phyloP scores from a whole-genome alignment of 108 stramenopile genomes.

The Epithemia pelagica region DNA sequence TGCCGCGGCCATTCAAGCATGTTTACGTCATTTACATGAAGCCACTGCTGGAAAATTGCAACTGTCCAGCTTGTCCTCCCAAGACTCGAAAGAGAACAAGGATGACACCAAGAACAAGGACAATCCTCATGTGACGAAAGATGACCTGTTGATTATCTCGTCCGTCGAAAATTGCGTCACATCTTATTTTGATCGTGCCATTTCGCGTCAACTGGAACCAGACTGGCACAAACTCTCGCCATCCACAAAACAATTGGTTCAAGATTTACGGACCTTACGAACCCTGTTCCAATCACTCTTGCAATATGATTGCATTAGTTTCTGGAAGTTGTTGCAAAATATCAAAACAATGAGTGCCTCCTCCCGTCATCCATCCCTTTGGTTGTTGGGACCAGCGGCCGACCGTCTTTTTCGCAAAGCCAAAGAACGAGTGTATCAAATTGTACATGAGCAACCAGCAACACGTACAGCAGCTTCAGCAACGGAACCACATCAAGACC shows the following conservation, averaged over 20 bases:
- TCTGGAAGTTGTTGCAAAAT: conserved; percentile 72
- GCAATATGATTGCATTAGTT: conserved; percentile 89
- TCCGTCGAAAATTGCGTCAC: conserved; percentile 89
- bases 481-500: background rate
- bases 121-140: too few relatives aligned
- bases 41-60: conserved; percentile 52
- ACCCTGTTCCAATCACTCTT: conserved; percentile 87
- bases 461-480: too few relatives aligned
- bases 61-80: conserved; percentile 31
- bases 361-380: conserved; percentile 68
- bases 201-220: conserved; percentile 87
- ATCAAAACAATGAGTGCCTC: conserved; percentile 63
- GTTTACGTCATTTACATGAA: conserved; percentile 79
- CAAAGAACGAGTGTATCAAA: conserved; percentile 78
- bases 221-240: conserved; percentile 91
- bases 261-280: conserved; percentile 80
- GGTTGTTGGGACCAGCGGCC: conserved; percentile 83
- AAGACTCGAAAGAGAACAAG: conserved; percentile 22
- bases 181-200: conserved; percentile 70
- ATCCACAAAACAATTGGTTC: conserved; percentile 82
- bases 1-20: conserved; percentile 79
- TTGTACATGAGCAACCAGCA: conserved; percentile 35
- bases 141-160: conserved; percentile 23
- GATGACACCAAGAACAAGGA: too few relatives aligned
- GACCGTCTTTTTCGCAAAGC: conserved; percentile 87